Base-by-base conservation (phyloP, 495 filamentous ascomycete species). In the Emericellopsis terricola region DNA sequence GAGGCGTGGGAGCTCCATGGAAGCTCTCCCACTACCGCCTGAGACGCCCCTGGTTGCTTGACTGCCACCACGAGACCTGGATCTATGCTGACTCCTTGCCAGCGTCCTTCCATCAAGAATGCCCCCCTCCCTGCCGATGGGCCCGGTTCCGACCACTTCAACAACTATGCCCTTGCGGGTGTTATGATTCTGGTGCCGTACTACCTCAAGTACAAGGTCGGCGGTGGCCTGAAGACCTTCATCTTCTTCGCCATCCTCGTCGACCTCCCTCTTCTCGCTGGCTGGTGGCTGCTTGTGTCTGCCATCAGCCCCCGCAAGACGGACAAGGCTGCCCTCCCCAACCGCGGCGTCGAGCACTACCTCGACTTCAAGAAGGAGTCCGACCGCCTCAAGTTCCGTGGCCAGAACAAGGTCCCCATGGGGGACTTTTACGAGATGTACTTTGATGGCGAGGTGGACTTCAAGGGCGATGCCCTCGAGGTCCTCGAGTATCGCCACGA, bases 361-460 rank as follows among this genome's bases (percentile, higher is more conserved):
- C 66, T 92, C 42, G 71, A 69, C 27, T 92, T 92, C 66, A 78
- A 82, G 60, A 78, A 73, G 39, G 64, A 73, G 39, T 67, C 64
- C 34, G 78, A 92, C 52, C 56, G 66, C 43, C 52, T 63, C 38
- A 81, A 73, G 54, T 92, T 81, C 59, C 58, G 64, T 46, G 83
- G 83, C 52, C 62, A 60, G 46, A 81, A 66, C 60, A 83, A 78
- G 57, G 84, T 91, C 39, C 77, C 82, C 32, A 73, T 89, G 65
- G 69, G 81, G 58, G 84, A 78, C 29, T 91, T 91, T 61, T 69
- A 82, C 40, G 80, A 89, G 53, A 85, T 76, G 77, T 89, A 86
- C 62, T 85, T 89, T 49, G 74, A 81, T 45, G 77, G 78, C 34
- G 68, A 81, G 31, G 82, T 86, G 38, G 77, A 82, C 43, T 83